Evolutionary conservation across 441 rosid species (phyloP).

Genomic region (Erodium moschatum): DNA sequence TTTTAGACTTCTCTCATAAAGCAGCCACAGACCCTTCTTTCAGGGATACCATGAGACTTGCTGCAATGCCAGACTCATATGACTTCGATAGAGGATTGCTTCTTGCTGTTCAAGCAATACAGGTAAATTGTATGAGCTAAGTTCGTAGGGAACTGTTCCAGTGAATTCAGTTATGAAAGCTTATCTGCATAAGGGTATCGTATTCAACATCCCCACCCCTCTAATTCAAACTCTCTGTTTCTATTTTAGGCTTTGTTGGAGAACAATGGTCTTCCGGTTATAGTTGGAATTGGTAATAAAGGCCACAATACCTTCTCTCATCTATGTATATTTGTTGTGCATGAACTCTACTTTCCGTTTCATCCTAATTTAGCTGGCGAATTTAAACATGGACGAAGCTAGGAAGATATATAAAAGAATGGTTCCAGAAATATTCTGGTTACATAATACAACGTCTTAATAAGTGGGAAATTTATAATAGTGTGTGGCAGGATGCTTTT

Average conservation of each 20-base stretch:
- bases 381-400: slow-evolving; percentile 1
- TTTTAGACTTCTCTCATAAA: slow-evolving; percentile 75
- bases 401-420: neutral
- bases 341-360: neutral
- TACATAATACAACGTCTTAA: neutral
- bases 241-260: slow-evolving; percentile 81
- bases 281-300: slow-evolving; percentile 88
- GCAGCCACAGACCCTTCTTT: slow-evolving; percentile 93
- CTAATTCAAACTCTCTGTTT: slow-evolving; percentile 18
- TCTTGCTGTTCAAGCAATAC: slow-evolving; percentile 97
- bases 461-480: neutral
- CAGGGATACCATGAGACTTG: slow-evolving; percentile 85
- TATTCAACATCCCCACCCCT: neutral
- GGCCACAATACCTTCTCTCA: slow-evolving; percentile 9
- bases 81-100: slow-evolving; percentile 96
- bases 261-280: slow-evolving; percentile 72
- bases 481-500: slow-evolving; percentile 3
- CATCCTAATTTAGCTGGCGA: neutral
- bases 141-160: slow-evolving; percentile 15
- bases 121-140: slow-evolving; percentile 42
- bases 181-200: slow-evolving; percentile 2
- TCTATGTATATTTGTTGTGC: neutral
- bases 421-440: slow-evolving; percentile 7
- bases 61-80: slow-evolving; percentile 93
- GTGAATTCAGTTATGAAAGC: slow-evolving; percentile 14